Base-by-base conservation (phyloP, 495 filamentous ascomycete species). In the Aspergillus wentii region DNA sequence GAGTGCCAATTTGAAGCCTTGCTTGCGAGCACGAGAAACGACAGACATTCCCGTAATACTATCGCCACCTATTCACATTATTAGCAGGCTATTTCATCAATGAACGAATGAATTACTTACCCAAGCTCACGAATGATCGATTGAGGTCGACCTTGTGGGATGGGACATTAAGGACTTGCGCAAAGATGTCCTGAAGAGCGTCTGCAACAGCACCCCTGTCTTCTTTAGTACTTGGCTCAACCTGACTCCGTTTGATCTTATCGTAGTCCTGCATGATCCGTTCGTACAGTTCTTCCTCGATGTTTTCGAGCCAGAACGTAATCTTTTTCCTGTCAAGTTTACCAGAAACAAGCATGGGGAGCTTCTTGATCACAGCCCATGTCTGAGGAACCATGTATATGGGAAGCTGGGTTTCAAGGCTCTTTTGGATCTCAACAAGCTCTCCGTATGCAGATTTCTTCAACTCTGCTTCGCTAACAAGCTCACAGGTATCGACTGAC, bases 271-370 rank as follows among this genome's bases (percentile, higher is more conserved):
- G n/a, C n/a, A n/a, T n/a, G n/a, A n/a, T n/a, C n/a, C n/a, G n/a
- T n/a, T n/a, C n/a, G n/a, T n/a, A n/a, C n/a, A n/a, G n/a, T n/a
- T n/a, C n/a, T n/a, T n/a, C n/a, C n/a, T n/a, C n/a, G n/a, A n/a
- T n/a, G n/a, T n/a, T 46, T 35, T 71, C 68, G 20, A 73, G 28
- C 68, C 68, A 75, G 6, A 39, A 47, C 1, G 61, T 60, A 34
- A 74, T 64, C 33, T 54, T 54, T 39, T 74, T 73, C 7, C 68
- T 49, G 39, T 74, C 71, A 10, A 72, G 43, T 40, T 76, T 76
- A 8, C 69, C 69, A 15, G 69, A 74, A 1, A 70, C 63, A 26
- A 68, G 56, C 57, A 71, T 65, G 3, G 72, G 72, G 3, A 76
- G 41, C 11, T 49, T 55, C 19, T 64, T 58, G 18, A 74, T 45